Evolutionary conservation across 306 rosid genomes (phyloP), one percentile per base, ranked within the genome.

Genomic region (Quercus dentata): DNA sequence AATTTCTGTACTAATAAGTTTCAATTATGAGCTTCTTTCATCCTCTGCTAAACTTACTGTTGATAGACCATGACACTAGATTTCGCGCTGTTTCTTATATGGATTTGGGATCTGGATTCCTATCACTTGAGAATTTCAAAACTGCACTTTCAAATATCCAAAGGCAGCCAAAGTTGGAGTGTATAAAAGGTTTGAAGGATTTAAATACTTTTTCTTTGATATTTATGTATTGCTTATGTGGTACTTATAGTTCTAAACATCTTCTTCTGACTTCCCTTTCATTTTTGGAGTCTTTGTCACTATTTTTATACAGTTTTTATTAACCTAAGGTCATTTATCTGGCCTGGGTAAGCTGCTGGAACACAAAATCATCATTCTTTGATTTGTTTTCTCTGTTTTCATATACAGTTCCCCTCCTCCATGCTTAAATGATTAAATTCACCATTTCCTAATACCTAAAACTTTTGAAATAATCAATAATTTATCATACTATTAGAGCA

Each of bases 121-220:
- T 91, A 80, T 83, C 93, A 7, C 79, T 57, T 44, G 88, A 89
- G 85, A 87, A 89, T 87, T 90, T 95, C 77, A 83, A 91, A 87
- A 71, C 81, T 55, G 95, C 99, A 57, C 87, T 90, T 73, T 81
- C 90, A 67, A 87, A 79, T 84, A 84, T 86, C 77, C 90, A 88
- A 74, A 86, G 92, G 87, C 91, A 91, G 67, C 96, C 97, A 41
- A 95, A 92, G 89, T 81, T 88, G 83, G 97, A 95, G 76, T 86
- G 87, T 82, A 71, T 95, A 79, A 91, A 69, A 91, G 92, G 98
- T 92, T 84, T 17, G 89, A 19, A n/a, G 62, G 28, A 33, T 64
- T 28, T 46, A 56, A 33, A 23, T 33, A 55, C 59, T 77, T 25
- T 73, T 28, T 15, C 71, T 12, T 38, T 38, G 75, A 15, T 56